Evolutionary conservation across 2,329 filamentous ascomycete species (phyloP).

Genomic region (Colletotrichum godetiae): DNA sequence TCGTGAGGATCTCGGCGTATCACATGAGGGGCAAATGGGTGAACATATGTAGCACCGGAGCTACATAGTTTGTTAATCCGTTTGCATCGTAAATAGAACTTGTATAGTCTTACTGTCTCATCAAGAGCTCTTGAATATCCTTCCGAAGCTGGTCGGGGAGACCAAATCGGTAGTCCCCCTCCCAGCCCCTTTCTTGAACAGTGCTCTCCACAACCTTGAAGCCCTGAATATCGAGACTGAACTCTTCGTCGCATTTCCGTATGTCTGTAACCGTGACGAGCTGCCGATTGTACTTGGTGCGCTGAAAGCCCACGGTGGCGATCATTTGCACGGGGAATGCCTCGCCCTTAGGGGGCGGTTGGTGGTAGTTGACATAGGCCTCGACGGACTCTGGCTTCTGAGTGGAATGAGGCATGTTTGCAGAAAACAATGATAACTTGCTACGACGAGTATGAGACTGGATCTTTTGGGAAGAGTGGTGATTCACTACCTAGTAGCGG

Average conservation of each 20-base stretch:
- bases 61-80: background rate
- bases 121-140: conserved; percentile 11
- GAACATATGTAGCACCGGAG: background rate
- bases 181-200: conserved; percentile 59
- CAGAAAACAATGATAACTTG: no score
- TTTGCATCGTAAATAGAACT: no score
- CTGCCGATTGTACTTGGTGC: background rate
- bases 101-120: background rate
- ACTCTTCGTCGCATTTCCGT: conserved; percentile 60
- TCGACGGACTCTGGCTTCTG: background rate
- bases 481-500: background rate
- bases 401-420: background rate
- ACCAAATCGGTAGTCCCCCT: conserved; percentile 11
- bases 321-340: background rate
- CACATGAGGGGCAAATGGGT: conserved; percentile 1
- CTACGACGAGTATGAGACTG: no score
- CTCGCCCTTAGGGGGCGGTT: background rate
- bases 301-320: background rate
- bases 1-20: background rate
- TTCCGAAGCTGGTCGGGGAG: conserved; percentile 13
- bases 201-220: conserved; percentile 68
- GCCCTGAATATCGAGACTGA: conserved; percentile 61
- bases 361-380: background rate
- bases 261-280: background rate
- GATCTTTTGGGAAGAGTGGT: no score